Evolutionary conservation across 208 protist genomes (phyloP).

Genomic region (Crithidia bombi): DNA sequence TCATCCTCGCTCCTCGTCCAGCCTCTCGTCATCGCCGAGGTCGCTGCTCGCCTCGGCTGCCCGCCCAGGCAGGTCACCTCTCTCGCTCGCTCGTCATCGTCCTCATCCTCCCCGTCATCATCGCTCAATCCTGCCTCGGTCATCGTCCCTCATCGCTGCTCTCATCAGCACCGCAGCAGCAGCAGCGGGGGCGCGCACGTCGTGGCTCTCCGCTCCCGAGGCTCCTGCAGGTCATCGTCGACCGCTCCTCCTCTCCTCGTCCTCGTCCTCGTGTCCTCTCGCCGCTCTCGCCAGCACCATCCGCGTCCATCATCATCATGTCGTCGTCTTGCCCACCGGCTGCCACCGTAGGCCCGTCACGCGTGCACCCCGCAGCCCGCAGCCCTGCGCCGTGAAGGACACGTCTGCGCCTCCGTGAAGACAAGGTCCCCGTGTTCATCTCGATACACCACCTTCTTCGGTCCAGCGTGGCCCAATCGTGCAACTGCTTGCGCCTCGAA

Average conservation of each 20-base stretch:
- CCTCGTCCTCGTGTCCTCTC: constrained; percentile 44
- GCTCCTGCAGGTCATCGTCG: constrained; percentile 53
- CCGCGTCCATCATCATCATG: constrained; percentile 56
- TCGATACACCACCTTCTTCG: constrained; percentile 81
- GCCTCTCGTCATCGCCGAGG: too few species aligned
- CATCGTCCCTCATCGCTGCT: constrained; percentile 28
- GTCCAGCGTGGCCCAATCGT: constrained; percentile 88
- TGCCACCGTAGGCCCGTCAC: constrained; percentile 88
- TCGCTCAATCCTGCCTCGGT: constrained; percentile 27
- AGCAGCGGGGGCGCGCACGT: constrained; percentile 33
- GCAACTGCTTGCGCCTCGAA: constrained; percentile 90
- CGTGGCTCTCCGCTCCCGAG: constrained; percentile 37
- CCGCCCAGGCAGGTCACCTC: neutral
- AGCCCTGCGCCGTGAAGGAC: constrained; percentile 72
- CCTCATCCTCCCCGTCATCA: constrained; percentile 25
- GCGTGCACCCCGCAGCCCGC: constrained; percentile 76
- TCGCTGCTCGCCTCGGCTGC: neutral
- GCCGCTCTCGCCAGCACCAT: constrained; percentile 33
- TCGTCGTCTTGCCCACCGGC: constrained; percentile 80
- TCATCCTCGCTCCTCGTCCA: constrained; percentile 15
- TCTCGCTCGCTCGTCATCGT: constrained; percentile 13
- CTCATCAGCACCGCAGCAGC: constrained; percentile 20
- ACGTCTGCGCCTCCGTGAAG: constrained; percentile 82
- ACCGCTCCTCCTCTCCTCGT: constrained; percentile 34
- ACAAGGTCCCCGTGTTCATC: constrained; percentile 88